These are phyloP conservation scores for Oryza longistaminata DNA, from an alignment of 176 grass and related monocot species.

Conservation along the genomic window DNA sequence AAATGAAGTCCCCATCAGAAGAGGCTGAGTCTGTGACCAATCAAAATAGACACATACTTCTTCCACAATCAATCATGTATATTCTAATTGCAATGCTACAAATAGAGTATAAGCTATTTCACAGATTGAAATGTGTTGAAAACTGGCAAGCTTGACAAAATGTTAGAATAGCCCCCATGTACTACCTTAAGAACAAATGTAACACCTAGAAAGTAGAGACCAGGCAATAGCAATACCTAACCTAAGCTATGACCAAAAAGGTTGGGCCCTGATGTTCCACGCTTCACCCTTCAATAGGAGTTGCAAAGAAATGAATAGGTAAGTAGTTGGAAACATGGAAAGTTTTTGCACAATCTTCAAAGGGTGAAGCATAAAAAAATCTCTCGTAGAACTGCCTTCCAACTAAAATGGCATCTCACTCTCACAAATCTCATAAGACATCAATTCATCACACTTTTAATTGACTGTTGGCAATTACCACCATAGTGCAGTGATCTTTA, in stretches of 20 bases:
- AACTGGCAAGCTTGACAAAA: neutral
- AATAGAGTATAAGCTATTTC: neutral
- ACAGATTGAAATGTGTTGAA: neutral
- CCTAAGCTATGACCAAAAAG: neutral
- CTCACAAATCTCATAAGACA: neutral
- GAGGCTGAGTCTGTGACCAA: neutral
- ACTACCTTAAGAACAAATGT: neutral
- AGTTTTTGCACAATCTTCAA: neutral
- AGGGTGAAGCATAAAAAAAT: neutral
- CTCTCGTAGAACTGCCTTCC: neutral
- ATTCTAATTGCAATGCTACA: slow-evolving; percentile 1
- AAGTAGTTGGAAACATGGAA: neutral
- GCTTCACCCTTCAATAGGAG: neutral
- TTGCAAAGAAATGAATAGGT: neutral
- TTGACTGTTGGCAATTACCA: neutral
- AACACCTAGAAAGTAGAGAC: neutral
- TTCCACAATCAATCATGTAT: neutral
- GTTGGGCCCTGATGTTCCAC: neutral
- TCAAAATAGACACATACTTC: slow-evolving; percentile 20
- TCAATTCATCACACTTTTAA: neutral
- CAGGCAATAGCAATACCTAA: neutral
- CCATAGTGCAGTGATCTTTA: neutral
- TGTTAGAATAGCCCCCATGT: neutral
- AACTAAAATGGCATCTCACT: neutral
- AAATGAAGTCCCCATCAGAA: neutral